These are phyloP conservation scores for Aspergillus ochraceus DNA, from an alignment of 2,329 filamentous ascomycete genomes.

Conservation along the genomic window DNA sequence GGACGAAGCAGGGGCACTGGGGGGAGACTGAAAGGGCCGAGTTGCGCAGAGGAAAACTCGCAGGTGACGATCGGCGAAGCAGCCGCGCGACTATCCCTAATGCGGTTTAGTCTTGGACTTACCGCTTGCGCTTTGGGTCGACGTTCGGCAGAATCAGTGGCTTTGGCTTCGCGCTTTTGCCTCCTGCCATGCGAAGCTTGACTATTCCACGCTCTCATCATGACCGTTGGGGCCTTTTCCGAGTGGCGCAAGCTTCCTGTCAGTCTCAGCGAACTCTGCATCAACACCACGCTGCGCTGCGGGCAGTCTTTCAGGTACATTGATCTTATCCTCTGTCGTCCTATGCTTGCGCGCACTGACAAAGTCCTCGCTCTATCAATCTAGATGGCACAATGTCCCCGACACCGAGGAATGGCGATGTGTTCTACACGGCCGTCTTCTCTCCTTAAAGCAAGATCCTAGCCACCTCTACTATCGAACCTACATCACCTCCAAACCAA, in stretches of 20 bases:
- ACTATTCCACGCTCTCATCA: slow-evolving; percentile 11
- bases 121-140: slow-evolving; percentile 27
- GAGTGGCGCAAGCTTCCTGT: slow-evolving; percentile 89
- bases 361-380: neutral
- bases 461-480: slow-evolving; percentile 77
- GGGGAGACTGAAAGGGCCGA: slow-evolving; percentile 3
- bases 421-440: slow-evolving; percentile 77
- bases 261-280: slow-evolving; percentile 79
- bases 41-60: slow-evolving; percentile 33
- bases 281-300: slow-evolving; percentile 90
- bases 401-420: slow-evolving; percentile 84
- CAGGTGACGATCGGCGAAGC: slow-evolving; percentile 25
- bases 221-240: slow-evolving; percentile 53
- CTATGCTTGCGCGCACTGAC: neutral
- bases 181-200: neutral
- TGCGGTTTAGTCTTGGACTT: slow-evolving; percentile 19
- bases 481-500: slow-evolving; percentile 50
- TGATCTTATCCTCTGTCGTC: neutral
- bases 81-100: slow-evolving; percentile 15
- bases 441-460: slow-evolving; percentile 81
- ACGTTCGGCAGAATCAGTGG: slow-evolving; percentile 24
- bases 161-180: neutral
- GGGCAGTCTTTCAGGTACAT: slow-evolving; percentile 81
- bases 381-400: slow-evolving; percentile 77
- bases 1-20: slow-evolving; percentile 4